Conservation (phyloP, 345 rosid genomes). For the Eucalyptus guilfoylei region DNA sequence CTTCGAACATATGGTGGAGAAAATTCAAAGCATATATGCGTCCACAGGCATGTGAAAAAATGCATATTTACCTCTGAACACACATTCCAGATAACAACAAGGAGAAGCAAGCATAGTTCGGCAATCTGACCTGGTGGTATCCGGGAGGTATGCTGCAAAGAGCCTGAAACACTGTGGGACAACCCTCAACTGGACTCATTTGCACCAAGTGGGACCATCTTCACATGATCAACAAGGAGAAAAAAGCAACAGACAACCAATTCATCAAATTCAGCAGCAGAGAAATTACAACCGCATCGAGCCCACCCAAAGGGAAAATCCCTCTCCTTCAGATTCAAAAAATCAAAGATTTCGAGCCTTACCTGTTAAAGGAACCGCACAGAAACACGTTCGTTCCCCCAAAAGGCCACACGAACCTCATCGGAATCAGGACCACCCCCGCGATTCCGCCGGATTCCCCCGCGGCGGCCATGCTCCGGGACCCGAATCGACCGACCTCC, state of each 20-base stretch:
- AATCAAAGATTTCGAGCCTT: not conserved
- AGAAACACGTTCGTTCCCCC: slow-evolving; percentile 54
- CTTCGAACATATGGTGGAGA: not conserved
- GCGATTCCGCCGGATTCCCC: slow-evolving; percentile 18
- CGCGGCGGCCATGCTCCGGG: slow-evolving; percentile 17
- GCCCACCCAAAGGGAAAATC: not conserved
- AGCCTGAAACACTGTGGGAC: slow-evolving; percentile 54
- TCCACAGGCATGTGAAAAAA: not conserved
- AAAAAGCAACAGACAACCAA: not conserved
- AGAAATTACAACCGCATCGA: not conserved
- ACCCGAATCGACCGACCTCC: slow-evolving; percentile 14
- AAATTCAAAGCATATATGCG: not conserved
- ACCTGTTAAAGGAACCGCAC: slow-evolving; percentile 59
- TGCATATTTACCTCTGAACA: not conserved
- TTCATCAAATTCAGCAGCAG: not conserved
- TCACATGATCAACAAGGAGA: not conserved
- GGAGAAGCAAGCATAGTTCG: not conserved
- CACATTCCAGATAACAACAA: not conserved
- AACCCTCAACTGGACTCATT: slow-evolving; percentile 62
- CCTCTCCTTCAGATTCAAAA: not conserved
- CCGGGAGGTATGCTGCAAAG: slow-evolving; percentile 49
- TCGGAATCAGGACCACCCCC: slow-evolving; percentile 13
- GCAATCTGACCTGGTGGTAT: slow-evolving; percentile 46
- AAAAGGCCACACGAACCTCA: slow-evolving; percentile 54
- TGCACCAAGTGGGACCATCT: slow-evolving; percentile 54